Conservation (phyloP, 176 grass and related monocot genomes). For the Oryza coarctata region DNA sequence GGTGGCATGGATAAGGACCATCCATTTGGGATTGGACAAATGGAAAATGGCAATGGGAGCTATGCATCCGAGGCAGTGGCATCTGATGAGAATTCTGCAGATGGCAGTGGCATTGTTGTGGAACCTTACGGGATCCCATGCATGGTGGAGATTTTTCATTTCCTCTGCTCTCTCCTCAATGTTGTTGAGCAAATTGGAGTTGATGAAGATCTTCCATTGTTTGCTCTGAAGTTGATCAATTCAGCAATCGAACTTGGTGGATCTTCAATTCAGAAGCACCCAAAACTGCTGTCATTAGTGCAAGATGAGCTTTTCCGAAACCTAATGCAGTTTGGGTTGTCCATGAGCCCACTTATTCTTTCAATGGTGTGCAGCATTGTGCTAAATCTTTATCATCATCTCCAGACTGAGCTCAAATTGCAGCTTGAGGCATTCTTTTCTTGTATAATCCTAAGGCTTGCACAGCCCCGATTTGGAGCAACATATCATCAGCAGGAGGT, state of each 20-base stretch:
- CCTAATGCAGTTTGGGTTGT: slow-evolving; percentile 92
- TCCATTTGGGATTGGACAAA: slow-evolving; percentile 70
- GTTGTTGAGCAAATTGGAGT: slow-evolving; percentile 70
- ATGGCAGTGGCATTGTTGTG: slow-evolving; percentile 41
- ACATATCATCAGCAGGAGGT: slow-evolving; percentile 95
- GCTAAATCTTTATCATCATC: slow-evolving; percentile 94
- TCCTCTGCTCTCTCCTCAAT: slow-evolving; percentile 90
- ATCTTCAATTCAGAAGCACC: slow-evolving; percentile 66
- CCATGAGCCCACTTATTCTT: slow-evolving; percentile 80
- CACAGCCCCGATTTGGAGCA: slow-evolving; percentile 85
- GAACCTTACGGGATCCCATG: slow-evolving; percentile 89
- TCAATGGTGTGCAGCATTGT: slow-evolving; percentile 92
- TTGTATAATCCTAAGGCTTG: slow-evolving; percentile 89
- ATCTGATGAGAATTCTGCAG: slow-evolving; percentile 52
- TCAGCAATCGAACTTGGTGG: slow-evolving; percentile 90
- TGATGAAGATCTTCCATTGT: slow-evolving; percentile 89
- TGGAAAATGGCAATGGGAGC: slow-evolving; percentile 70
- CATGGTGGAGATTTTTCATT: slow-evolving; percentile 97
- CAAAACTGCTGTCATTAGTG: slow-evolving; percentile 66
- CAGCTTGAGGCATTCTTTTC: slow-evolving; percentile 97
- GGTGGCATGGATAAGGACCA: slow-evolving; percentile 64
- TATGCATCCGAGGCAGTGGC: slow-evolving; percentile 37
- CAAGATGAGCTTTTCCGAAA: slow-evolving; percentile 96
- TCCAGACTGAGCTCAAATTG: slow-evolving; percentile 87
- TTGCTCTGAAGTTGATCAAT: slow-evolving; percentile 89